Percentiles rank a stretch among this genome's conserved stretches.
Evolutionary conservation across 257 asterid species (phyloP).

Genomic region (Petrea volubilis): DNA sequence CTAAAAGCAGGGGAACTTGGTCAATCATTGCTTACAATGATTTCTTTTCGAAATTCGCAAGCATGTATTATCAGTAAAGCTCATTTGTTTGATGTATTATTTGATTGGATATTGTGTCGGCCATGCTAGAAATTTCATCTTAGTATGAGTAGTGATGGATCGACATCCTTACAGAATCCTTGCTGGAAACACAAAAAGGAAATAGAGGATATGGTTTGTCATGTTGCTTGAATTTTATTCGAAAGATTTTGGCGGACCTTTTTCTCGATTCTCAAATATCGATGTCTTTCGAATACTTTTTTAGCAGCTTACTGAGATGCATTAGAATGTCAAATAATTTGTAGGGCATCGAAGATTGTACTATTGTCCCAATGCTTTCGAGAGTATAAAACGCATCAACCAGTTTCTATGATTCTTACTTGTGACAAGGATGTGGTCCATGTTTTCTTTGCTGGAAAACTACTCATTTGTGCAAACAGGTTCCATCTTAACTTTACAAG

Average conservation of each 20-base stretch:
- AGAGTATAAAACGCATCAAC: background rate
- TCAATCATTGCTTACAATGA: background rate
- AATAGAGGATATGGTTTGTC: background rate
- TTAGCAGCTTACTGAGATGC: background rate
- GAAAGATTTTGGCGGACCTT: background rate
- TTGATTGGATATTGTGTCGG: background rate
- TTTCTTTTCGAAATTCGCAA: background rate
- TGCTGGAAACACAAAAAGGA: background rate
- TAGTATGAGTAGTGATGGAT: background rate
- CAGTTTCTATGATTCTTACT: background rate
- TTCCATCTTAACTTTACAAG: background rate
- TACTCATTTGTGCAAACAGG: background rate
- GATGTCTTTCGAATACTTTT: background rate
- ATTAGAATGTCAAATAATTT: background rate
- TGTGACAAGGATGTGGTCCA: background rate
- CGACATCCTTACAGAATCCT: background rate
- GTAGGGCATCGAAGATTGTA: background rate
- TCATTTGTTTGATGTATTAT: background rate
- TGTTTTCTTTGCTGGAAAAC: background rate
- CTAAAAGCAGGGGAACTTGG: background rate
- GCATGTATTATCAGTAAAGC: background rate
- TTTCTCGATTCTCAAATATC: no score
- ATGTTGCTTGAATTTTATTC: background rate
- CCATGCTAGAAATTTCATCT: background rate
- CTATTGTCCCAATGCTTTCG: background rate